These are phyloP conservation scores for Abrus precatorius DNA, from an alignment of 306 rosid genomes.

Conservation along the genomic window DNA sequence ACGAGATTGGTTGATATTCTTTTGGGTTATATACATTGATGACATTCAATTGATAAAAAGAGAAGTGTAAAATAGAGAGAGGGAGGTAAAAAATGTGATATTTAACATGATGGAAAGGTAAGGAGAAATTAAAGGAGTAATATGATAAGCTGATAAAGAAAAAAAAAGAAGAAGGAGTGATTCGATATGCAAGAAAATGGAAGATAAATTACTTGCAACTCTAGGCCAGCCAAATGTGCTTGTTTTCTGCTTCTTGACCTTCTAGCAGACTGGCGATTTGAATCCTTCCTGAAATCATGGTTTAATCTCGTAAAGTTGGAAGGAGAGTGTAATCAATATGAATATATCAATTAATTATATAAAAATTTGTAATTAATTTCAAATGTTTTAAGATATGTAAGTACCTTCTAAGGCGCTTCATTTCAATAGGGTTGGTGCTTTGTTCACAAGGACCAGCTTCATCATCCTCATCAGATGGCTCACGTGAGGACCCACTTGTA, in stretches of 20 bases:
- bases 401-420: slow-evolving; percentile 74
- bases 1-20: not conserved
- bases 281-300: slow-evolving; percentile 43
- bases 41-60: no score
- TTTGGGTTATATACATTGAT: not conserved
- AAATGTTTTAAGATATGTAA: slow-evolving; percentile 6
- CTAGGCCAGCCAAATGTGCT: slow-evolving; percentile 50
- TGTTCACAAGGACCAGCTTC: slow-evolving; percentile 54
- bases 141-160: not conserved
- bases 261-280: slow-evolving; percentile 58
- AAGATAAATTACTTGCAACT: slow-evolving; percentile 47
- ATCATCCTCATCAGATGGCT: slow-evolving; percentile 70
- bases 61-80: no score
- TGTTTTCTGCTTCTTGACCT: slow-evolving; percentile 59
- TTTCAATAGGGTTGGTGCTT: slow-evolving; percentile 57
- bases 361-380: not conserved
- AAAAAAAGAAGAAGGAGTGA: not conserved
- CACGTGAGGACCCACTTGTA: slow-evolving; percentile 71
- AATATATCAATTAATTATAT: no score
- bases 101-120: no score
- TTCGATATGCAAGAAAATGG: not conserved
- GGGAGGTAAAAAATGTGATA: no score
- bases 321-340: no score
- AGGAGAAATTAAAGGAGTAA: not conserved
- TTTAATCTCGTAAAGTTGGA: not conserved